Percentiles rank a stretch among this genome's conserved stretches.
Conservation (phyloP, 2,329 filamentous ascomycete species). For the Cercospora janseana region DNA sequence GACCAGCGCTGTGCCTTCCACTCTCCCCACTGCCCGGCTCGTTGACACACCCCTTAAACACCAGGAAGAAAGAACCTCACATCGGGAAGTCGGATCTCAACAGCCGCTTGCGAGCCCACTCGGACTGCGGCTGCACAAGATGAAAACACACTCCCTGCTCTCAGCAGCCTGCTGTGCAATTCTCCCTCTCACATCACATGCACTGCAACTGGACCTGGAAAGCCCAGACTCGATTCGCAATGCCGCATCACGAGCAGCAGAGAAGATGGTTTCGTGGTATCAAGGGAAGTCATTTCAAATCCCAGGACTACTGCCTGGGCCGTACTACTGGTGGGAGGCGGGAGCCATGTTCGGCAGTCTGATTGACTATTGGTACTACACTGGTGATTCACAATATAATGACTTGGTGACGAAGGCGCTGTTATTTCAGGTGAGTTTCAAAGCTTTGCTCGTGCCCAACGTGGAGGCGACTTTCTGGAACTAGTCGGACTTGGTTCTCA, state of each 20-base stretch:
- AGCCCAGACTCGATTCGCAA: constrained; percentile 43
- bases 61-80: not conserved
- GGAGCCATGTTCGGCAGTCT: constrained; percentile 61
- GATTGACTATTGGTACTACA: constrained; percentile 69
- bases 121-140: not conserved
- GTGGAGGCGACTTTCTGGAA: too few relatives aligned
- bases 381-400: constrained; percentile 64
- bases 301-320: constrained; percentile 57
- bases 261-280: constrained; percentile 52
- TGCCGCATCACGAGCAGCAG: constrained; percentile 45
- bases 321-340: constrained; percentile 75
- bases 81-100: not conserved
- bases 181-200: constrained; percentile 20
- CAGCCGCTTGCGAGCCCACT: not conserved
- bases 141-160: constrained; percentile 1
- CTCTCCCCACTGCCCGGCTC: not conserved
- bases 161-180: not conserved
- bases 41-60: not conserved
- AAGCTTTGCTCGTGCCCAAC: too few relatives aligned
- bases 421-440: constrained; percentile 57
- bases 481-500: too few relatives aligned
- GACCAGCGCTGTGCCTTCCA: not conserved
- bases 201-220: constrained; percentile 29
- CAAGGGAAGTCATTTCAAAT: constrained; percentile 50
- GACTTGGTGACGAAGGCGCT: constrained; percentile 57